Evolutionary conservation across 192 early-diverging fungal genomes (phyloP).

Genomic region (Lobosporangium transversale): DNA sequence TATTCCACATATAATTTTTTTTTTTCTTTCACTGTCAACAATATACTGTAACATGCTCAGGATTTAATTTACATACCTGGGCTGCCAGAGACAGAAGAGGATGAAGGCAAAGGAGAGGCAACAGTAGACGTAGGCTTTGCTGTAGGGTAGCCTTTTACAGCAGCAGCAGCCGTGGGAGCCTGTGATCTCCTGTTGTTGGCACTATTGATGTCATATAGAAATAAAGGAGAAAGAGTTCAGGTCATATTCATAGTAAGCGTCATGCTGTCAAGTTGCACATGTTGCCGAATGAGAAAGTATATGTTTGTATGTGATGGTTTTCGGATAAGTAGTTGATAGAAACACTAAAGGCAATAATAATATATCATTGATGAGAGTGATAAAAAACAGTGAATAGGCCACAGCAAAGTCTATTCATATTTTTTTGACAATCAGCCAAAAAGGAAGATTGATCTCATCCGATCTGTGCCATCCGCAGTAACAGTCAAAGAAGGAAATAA

Average conservation of each 20-base stretch:
- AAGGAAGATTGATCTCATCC: slow-evolving; percentile 9
- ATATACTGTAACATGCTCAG: too few species aligned
- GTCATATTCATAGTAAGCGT: background rate
- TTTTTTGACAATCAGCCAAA: too few species aligned
- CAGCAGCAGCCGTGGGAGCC: slow-evolving; percentile 44
- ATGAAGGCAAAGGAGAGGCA: background rate
- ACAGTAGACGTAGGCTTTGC: slow-evolving; percentile 25
- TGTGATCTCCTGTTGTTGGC: slow-evolving; percentile 52
- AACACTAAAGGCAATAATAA: background rate
- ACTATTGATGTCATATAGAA: slow-evolving; percentile 22
- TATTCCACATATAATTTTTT: too few species aligned
- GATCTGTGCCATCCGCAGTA: slow-evolving; percentile 23
- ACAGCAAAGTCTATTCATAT: background rate
- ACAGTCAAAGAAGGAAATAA: slow-evolving; percentile 2
- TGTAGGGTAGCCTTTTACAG: slow-evolving; percentile 32
- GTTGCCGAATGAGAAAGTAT: background rate
- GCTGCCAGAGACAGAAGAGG: slow-evolving; percentile 6
- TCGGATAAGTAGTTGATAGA: background rate
- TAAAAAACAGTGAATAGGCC: slow-evolving; percentile 18
- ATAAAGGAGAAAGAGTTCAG: background rate
- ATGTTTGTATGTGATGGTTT: background rate
- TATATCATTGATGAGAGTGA: background rate
- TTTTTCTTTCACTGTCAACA: too few species aligned
- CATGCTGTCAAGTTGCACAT: background rate
- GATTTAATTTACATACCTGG: slow-evolving; percentile 26